These are phyloP conservation scores for Fonsecaea multimorphosa DNA, from an alignment of 2,329 filamentous ascomycete genomes.

Conservation along the genomic window DNA sequence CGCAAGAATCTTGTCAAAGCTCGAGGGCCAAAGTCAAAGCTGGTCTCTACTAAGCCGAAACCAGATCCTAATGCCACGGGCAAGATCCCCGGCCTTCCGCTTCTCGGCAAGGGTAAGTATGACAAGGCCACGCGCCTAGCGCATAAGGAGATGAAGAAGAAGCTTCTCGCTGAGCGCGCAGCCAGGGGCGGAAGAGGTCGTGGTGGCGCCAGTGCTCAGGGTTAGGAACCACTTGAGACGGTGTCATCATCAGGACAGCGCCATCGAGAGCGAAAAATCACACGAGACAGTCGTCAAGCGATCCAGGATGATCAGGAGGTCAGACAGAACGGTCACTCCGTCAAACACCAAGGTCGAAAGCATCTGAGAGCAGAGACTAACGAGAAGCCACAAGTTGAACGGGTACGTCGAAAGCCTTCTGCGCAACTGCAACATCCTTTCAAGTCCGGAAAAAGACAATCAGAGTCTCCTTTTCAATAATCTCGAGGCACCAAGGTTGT, in stretches of 20 bases:
- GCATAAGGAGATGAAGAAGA: constrained; percentile 29
- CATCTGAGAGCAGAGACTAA: neutral
- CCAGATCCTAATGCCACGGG: constrained; percentile 20
- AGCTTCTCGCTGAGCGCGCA: constrained; percentile 16
- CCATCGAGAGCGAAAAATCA: neutral
- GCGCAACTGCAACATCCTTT: neutral
- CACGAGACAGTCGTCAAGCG: neutral
- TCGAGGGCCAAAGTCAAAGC: constrained; percentile 30
- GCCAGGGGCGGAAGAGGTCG: neutral
- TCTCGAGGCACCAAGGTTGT: neutral
- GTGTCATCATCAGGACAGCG: neutral
- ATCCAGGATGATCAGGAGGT: neutral
- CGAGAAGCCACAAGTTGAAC: neutral
- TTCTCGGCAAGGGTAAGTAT: constrained; percentile 32
- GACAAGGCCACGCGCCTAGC: constrained; percentile 29
- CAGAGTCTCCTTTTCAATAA: neutral
- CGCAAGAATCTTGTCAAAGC: constrained; percentile 34
- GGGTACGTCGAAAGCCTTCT: neutral
- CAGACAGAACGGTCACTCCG: neutral
- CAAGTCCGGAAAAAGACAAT: neutral
- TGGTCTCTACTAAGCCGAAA: constrained; percentile 26
- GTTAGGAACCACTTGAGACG: constrained; percentile 3
- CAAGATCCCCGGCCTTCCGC: constrained; percentile 27
- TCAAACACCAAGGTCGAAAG: neutral
- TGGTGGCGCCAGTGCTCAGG: neutral